These are phyloP conservation scores for Zymoseptoria pseudotritici DNA, from an alignment of 2,329 filamentous ascomycete species.

Conservation along the genomic window DNA sequence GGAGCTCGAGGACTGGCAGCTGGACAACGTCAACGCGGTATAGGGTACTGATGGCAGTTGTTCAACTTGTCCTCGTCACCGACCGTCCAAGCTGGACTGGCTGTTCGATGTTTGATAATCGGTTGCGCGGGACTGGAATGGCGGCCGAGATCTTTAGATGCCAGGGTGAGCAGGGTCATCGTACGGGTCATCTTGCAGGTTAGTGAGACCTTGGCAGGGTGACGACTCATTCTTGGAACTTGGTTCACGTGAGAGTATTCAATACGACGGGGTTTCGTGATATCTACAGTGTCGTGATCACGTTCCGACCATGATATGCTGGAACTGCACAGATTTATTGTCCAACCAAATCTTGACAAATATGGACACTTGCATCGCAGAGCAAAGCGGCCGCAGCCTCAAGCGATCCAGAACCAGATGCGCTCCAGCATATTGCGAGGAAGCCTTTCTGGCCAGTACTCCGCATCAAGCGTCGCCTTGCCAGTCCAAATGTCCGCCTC, in stretches of 20 bases:
- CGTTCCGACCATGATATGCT: neutral
- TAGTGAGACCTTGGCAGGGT: neutral
- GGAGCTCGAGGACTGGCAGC: conserved; percentile 39
- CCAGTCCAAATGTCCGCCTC: conserved; percentile 42
- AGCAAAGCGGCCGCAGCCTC: neutral
- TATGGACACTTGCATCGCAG: neutral
- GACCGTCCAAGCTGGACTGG: neutral
- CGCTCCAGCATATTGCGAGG: conserved; percentile 40
- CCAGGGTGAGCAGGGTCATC: neutral
- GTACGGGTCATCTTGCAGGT: too few species aligned
- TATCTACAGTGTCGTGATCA: neutral
- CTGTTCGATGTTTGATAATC: neutral
- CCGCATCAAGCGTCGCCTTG: conserved; percentile 41
- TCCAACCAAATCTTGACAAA: neutral
- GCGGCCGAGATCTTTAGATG: neutral
- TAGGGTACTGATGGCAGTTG: conserved; percentile 8
- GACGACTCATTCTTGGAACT: neutral
- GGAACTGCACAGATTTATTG: neutral
- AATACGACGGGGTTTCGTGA: neutral
- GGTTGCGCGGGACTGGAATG: neutral
- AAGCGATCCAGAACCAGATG: conserved; percentile 41
- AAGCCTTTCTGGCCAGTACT: conserved; percentile 37
- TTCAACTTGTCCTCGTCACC: neutral
- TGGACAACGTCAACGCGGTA: conserved; percentile 14
- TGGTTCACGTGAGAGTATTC: neutral